phyloP scores from a whole-genome alignment of 169 alveolate species.

The Plasmodium billcollinsi region DNA sequence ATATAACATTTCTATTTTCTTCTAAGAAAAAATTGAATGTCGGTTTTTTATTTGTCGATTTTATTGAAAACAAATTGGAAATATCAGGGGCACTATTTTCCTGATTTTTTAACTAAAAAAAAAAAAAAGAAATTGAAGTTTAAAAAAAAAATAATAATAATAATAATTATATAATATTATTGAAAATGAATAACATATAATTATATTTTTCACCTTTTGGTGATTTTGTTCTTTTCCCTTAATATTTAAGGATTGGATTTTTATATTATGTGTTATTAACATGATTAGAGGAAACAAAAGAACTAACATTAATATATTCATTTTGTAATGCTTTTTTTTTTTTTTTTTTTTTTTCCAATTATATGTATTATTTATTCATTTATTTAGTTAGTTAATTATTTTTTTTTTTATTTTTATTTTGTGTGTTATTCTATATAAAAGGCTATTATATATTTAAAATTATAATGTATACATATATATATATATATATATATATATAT shows the following conservation, averaged over 20 bases:
- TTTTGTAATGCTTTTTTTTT: background rate
- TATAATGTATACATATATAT: too few species aligned
- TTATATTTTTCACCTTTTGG: background rate
- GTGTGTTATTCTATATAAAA: too few species aligned
- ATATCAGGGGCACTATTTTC: slow-evolving; percentile 35
- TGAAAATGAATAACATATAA: background rate
- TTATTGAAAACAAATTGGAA: slow-evolving; percentile 37
- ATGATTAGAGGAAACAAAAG: slow-evolving; percentile 20
- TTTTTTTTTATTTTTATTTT: too few species aligned
- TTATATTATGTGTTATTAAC: slow-evolving; percentile 4
- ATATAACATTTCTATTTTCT: slow-evolving; percentile 51
- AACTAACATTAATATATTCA: slow-evolving; percentile 16
- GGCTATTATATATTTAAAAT: too few species aligned
- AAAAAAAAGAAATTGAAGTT: background rate
- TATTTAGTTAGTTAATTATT: too few species aligned
- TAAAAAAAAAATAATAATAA: background rate
- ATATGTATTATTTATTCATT: too few species aligned
- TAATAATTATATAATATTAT: background rate
- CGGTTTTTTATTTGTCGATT: slow-evolving; percentile 17
- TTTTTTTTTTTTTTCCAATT: too few species aligned
- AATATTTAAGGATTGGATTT: slow-evolving; percentile 9
- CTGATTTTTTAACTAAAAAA: slow-evolving; percentile 11
- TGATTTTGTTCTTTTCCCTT: background rate
- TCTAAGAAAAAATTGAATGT: slow-evolving; percentile 48
- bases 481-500: too few species aligned